Evolutionary conservation across 495 filamentous ascomycete genomes (phyloP).

Genomic region (Penicillium turbatum): DNA sequence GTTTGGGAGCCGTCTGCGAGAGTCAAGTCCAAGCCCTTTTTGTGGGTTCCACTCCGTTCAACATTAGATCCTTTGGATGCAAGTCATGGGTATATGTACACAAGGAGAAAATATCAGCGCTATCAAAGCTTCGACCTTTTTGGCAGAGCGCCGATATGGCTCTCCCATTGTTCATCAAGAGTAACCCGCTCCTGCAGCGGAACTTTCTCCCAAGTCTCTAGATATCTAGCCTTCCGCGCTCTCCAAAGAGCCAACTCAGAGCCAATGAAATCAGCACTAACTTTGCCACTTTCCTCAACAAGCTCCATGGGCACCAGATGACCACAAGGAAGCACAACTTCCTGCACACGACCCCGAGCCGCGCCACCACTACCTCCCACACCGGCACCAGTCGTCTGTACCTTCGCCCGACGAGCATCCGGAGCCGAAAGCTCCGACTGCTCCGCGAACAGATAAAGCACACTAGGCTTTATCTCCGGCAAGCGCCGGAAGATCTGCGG

Average conservation of each 20-base stretch:
- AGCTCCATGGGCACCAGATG: slow-evolving; percentile 7
- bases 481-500: slow-evolving; percentile 51
- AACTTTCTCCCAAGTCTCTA: neutral
- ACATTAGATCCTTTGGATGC: too few relatives aligned
- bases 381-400: slow-evolving; percentile 55
- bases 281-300: neutral
- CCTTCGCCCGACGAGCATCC: slow-evolving; percentile 46
- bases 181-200: neutral
- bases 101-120: too few relatives aligned
- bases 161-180: slow-evolving; percentile 5
- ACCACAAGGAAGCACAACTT: slow-evolving; percentile 2
- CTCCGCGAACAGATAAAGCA: slow-evolving; percentile 70
- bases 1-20: too few relatives aligned
- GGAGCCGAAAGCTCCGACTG: slow-evolving; percentile 48
- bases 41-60: too few relatives aligned
- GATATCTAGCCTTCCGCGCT: too few relatives aligned
- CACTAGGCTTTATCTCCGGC: slow-evolving; percentile 57
- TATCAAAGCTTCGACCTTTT: neutral
- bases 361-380: slow-evolving; percentile 62
- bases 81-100: too few relatives aligned
- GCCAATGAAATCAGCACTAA: slow-evolving; percentile 3
- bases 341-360: slow-evolving; percentile 48
- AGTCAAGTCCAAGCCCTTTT: too few relatives aligned
- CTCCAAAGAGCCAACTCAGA: neutral
- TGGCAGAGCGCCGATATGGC: neutral